Base-by-base conservation (phyloP, 192 early-diverging fungal genomes). In the Backusella luteola region DNA sequence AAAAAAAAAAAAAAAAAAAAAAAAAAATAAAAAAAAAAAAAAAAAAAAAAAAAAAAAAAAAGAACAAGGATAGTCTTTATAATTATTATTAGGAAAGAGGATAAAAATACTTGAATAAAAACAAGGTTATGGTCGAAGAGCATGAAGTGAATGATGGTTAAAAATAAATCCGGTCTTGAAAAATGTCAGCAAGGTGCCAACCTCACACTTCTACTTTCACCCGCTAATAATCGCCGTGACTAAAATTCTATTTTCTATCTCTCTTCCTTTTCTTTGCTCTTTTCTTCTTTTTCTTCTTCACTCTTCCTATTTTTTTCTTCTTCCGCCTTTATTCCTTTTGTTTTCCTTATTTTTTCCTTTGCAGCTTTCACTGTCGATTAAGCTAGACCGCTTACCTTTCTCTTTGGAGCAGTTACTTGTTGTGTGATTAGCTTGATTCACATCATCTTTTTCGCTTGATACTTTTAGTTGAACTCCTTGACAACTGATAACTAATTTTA, bases 171-270 rank as follows among this genome's bases (percentile, higher is more conserved):
- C 56, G 56, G 56, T 63, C 23, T 63, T 63, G 56, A 63, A 63
- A 32, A 63, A 63, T 63, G 23, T 63, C 56, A 63, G 56, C 56
- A 63, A 63, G 26, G 56, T 63, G 56, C 56, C 56, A 63, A 63
- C 56, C 21, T 29, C 26, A 56, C 53, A 9, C 8, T 21, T 52
- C 49, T 52, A n/a, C 49, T n/a, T 52, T 9, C 52, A 12, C 56
- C 56, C 19, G 56, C n/a, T 29, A 9, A 14, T n/a, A 49, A 63
- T 63, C 56, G 56, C 56, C 56, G 56, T 63, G 56, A 63, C 56
- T 63, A 26, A 63, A 63, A 63, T 63, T 63, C 21, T 29, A 63
- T 63, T 63, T 63, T 63, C 26, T 29, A 29, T 63, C 56, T 63
- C 26, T 63, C 56, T 63, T 29, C 56, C 6, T 23, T 53, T 59